Conservation (phyloP, 2,329 filamentous ascomycete species). For the Sporothrix brasiliensis region DNA sequence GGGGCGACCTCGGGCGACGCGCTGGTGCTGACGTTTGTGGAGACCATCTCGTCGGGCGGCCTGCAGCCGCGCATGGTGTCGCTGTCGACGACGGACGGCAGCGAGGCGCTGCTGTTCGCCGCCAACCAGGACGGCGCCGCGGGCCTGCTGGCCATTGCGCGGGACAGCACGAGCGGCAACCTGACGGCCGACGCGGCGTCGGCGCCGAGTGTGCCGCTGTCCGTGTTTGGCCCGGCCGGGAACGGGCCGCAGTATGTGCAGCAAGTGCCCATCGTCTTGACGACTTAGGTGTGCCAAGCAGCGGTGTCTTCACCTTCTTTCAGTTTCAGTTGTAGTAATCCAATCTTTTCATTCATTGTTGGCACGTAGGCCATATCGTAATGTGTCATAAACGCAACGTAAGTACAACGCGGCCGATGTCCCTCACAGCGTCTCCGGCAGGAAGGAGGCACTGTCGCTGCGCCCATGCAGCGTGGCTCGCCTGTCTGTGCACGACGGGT, state of each 20-base stretch:
- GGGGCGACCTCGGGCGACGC: constrained; percentile 37
- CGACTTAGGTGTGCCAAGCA: background rate
- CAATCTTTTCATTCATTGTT: background rate
- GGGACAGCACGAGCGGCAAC: constrained; percentile 37
- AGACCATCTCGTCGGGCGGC: constrained; percentile 45
- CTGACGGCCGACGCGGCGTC: background rate
- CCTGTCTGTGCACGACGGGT: background rate
- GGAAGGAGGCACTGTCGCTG: background rate
- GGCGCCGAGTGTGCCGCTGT: constrained; percentile 21
- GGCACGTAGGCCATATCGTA: background rate
- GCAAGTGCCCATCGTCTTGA: constrained; percentile 16
- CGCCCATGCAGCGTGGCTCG: constrained; percentile 3
- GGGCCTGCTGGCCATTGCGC: constrained; percentile 48
- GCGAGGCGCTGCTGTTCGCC: constrained; percentile 47
- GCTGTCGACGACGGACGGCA: constrained; percentile 40
- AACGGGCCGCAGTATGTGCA: constrained; percentile 28
- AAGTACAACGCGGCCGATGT: no score
- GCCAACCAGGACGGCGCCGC: constrained; percentile 51
- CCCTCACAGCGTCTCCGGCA: constrained; percentile 6
- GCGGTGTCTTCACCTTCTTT: background rate
- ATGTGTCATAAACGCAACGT: no score
- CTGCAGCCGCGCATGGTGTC: constrained; percentile 53
- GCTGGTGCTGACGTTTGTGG: constrained; percentile 42
- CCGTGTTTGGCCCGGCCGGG: constrained; percentile 24
- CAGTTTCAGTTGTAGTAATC: no score